phyloP scores from a whole-genome alignment of 129 eudicot species.

The Apium graveolens region DNA sequence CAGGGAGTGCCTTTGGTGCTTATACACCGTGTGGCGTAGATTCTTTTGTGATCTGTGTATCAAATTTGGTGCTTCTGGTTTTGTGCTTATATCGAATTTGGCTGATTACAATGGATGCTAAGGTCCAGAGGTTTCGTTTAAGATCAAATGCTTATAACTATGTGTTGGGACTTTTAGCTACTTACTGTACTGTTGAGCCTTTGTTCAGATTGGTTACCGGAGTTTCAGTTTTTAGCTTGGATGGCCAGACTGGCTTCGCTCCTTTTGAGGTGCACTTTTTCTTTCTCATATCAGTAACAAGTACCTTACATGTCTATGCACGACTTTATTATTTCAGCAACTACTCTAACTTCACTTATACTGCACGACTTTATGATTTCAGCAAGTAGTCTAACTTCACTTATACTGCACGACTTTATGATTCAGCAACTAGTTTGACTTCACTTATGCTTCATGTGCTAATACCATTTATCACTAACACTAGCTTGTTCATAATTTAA shows the following conservation, averaged over 20 bases:
- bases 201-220: slow-evolving; percentile 40
- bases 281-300: background rate
- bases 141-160: slow-evolving; percentile 39
- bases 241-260: slow-evolving; percentile 39
- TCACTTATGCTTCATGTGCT: too few relatives aligned
- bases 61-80: slow-evolving; percentile 45
- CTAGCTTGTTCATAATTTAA: background rate
- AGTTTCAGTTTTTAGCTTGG: slow-evolving; percentile 45
- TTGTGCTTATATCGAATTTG: slow-evolving; percentile 57
- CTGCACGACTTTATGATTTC: too few relatives aligned
- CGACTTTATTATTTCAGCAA: background rate
- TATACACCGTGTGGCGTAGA: slow-evolving; percentile 64
- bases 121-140: slow-evolving; percentile 42
- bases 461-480: too few relatives aligned
- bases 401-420: too few relatives aligned
- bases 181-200: slow-evolving; percentile 48
- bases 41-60: slow-evolving; percentile 39
- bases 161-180: slow-evolving; percentile 46
- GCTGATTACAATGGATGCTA: slow-evolving; percentile 31
- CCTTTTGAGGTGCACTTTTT: slow-evolving; percentile 56
- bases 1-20: slow-evolving; percentile 60
- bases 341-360: background rate
- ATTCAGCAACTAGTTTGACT: too few relatives aligned
- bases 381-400: too few relatives aligned
- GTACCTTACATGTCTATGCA: background rate